Conservation (phyloP, 2,329 filamentous ascomycete genomes). For the Parastagonospora avenae region DNA sequence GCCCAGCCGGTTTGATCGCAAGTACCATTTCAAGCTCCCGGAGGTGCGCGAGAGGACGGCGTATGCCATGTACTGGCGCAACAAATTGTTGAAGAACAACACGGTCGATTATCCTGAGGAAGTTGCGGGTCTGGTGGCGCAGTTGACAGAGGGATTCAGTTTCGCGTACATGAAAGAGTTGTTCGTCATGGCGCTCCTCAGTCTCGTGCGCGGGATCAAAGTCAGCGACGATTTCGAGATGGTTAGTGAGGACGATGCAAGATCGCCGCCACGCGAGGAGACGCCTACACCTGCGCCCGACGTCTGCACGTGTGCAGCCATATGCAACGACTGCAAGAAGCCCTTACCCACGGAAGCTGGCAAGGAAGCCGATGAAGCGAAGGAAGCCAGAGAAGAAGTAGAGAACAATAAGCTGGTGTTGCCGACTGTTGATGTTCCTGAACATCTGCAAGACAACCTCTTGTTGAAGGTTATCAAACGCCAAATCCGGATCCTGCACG, state of each 20-base stretch:
- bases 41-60: constrained; percentile 35
- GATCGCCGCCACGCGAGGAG: background rate
- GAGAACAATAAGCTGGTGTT: constrained; percentile 26
- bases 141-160: constrained; percentile 47
- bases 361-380: constrained; percentile 13
- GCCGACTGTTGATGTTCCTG: constrained; percentile 30
- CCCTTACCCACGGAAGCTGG: constrained; percentile 4
- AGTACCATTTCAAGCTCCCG: constrained; percentile 51
- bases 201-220: constrained; percentile 37
- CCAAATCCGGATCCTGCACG: constrained; percentile 43
- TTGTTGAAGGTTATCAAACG: constrained; percentile 41
- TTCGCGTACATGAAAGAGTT: constrained; percentile 52
- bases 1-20: constrained; percentile 52
- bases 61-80: constrained; percentile 51
- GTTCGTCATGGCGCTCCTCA: constrained; percentile 46
- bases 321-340: constrained; percentile 27
- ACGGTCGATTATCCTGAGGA: constrained; percentile 46
- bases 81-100: constrained; percentile 39
- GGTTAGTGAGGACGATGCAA: constrained; percentile 27
- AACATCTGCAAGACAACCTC: constrained; percentile 26
- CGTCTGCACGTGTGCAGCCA: constrained; percentile 21
- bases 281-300: constrained; percentile 3
- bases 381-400: constrained; percentile 12
- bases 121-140: constrained; percentile 38
- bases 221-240: constrained; percentile 31